Conservation (phyloP, 805 yeast species). For the Candida pseudofarinosa region DNA sequence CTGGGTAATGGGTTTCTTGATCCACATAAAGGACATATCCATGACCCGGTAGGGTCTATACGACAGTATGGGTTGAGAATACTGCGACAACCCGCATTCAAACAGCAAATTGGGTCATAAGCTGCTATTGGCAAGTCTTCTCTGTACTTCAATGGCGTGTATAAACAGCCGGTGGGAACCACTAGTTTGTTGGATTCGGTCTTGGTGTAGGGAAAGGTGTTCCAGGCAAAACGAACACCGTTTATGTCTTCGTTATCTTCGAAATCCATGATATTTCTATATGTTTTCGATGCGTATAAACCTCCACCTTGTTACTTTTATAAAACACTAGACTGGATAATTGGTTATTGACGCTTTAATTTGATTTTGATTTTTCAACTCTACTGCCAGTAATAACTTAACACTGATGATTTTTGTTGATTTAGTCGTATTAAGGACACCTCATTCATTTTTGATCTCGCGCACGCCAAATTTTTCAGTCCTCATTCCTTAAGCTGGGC, state of each 20-base stretch:
- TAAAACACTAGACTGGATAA: background rate
- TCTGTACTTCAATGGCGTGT: constrained; percentile 86
- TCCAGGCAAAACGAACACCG: constrained; percentile 48
- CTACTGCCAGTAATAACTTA: background rate
- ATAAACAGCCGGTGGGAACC: constrained; percentile 89
- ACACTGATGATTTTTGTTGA: background rate
- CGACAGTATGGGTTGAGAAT: constrained; percentile 84
- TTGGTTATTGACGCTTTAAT: too few relatives aligned
- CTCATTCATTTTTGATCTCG: background rate
- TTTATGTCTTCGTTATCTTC: constrained; percentile 43
- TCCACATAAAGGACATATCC: constrained; percentile 85
- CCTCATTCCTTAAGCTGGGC: too few relatives aligned
- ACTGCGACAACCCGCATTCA: constrained; percentile 60
- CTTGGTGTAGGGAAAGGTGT: constrained; percentile 82
- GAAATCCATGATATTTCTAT: constrained; percentile 26
- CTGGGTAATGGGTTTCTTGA: constrained; percentile 77
- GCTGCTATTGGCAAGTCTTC: constrained; percentile 73
- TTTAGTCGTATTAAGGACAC: background rate
- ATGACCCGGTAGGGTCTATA: constrained; percentile 71
- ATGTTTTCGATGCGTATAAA: background rate
- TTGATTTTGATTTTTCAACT: too few relatives aligned
- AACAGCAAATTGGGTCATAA: constrained; percentile 81
- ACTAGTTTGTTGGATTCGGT: constrained; percentile 88
- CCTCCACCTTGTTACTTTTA: background rate
- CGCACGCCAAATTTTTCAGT: background rate